Evolutionary conservation across 2,329 filamentous ascomycete species (phyloP).

Genomic region (Nigrospora oryzae): DNA sequence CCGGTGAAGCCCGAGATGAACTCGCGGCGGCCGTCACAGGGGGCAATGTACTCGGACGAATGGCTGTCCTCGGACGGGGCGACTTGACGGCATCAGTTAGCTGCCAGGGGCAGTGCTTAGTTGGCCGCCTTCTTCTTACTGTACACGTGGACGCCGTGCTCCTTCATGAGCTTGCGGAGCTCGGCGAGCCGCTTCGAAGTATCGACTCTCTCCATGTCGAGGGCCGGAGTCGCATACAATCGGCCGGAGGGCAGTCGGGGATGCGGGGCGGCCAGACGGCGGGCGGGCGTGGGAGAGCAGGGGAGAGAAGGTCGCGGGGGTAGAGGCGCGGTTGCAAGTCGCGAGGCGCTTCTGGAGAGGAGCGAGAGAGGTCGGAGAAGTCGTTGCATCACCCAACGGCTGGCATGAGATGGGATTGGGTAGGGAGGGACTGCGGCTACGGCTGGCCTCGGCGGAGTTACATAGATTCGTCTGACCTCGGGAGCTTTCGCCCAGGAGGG

Average conservation of each 20-base stretch:
- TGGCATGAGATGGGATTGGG: too few relatives aligned
- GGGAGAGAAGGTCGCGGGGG: slow-evolving; percentile 1
- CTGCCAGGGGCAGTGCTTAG: slow-evolving; percentile 8
- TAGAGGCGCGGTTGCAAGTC: neutral
- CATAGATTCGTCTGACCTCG: too few relatives aligned
- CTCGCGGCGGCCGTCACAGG: slow-evolving; percentile 84
- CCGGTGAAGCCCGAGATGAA: slow-evolving; percentile 93
- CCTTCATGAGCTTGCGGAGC: slow-evolving; percentile 79
- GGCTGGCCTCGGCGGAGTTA: too few relatives aligned
- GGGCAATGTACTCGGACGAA: slow-evolving; percentile 94
- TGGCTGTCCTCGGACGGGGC: slow-evolving; percentile 96
- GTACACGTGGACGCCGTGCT: slow-evolving; percentile 84
- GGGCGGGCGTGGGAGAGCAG: slow-evolving; percentile 10
- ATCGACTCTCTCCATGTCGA: slow-evolving; percentile 67
- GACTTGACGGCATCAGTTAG: slow-evolving; percentile 46
- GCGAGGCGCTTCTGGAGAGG: neutral
- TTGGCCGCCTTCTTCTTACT: slow-evolving; percentile 45
- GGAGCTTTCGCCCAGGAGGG: too few relatives aligned
- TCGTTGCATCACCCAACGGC: neutral
- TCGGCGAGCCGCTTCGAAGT: slow-evolving; percentile 68
- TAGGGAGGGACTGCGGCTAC: too few relatives aligned
- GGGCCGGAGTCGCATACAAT: neutral
- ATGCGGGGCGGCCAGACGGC: too few relatives aligned
- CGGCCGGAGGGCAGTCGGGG: too few relatives aligned
- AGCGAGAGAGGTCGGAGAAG: neutral